Base-by-base conservation (phyloP, 768 basidiomycete species). In the Phaffia australis region DNA sequence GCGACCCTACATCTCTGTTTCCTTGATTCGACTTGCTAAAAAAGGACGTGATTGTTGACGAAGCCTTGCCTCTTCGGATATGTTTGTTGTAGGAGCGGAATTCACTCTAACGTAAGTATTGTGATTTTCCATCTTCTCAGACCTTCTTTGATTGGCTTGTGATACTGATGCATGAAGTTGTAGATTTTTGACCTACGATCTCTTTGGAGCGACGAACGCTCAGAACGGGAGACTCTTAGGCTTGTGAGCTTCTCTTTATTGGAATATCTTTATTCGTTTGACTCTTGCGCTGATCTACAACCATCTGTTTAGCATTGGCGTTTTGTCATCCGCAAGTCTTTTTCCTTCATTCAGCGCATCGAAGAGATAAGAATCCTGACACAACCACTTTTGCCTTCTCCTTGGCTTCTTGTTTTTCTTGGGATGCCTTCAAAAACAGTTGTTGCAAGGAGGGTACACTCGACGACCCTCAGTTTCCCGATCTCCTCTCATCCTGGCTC, bases 381-480 rank as follows among this genome's bases (percentile, higher is more conserved):
- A 5, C 35, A 42, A 5, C 4, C 6, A 4, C 35, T 42, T 42
- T 42, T 42, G 4, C 35, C 35, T 5, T 42, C 35, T n/a, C n/a
- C n/a, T n/a, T n/a, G n/a, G n/a, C n/a, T n/a, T n/a, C n/a, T n/a
- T n/a, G n/a, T n/a, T n/a, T n/a, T n/a, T n/a, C n/a, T n/a, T n/a
- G 11, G 11, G 11, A 42, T 11, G 11, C 35, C 11, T 42, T 42
- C 11, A 11, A 42, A 42, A 42, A 42, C 4, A 42, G 35, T 76
- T 91, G 0, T 80, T 97, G 0, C 93, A 97, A 79, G 94, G 93
- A 32, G 89, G 91, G 67, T 95, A 97, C 77, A 91, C 94, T 54
- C 87, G 94, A 14, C 85, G 89, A 14, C 63, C 63, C 1, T 81
- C 84, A 0, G 85, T 85, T 49, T 79, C 86, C 23, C 85, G 57